Evolutionary conservation across 1,284 basidiomycete species (phyloP).

Genomic region (Taiwanofungus camphoratus): DNA sequence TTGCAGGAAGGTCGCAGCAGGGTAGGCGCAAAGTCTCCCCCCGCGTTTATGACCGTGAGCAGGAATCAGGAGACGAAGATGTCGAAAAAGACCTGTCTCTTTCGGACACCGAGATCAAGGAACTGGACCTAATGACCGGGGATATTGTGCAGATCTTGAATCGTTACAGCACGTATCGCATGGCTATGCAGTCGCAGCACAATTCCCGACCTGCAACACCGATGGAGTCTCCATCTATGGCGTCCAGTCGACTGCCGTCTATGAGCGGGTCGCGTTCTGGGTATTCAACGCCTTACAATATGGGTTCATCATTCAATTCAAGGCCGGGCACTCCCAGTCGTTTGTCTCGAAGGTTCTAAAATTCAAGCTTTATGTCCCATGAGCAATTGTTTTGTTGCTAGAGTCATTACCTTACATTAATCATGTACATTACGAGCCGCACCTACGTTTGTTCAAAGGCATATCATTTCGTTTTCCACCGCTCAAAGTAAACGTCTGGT

Average conservation of each 20-base stretch:
- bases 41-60: conserved; percentile 48
- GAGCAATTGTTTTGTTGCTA: no score
- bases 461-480: no score
- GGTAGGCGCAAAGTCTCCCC: conserved; percentile 30
- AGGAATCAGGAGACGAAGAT: conserved; percentile 59
- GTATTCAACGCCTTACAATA: conserved; percentile 44
- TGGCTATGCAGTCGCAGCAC: conserved; percentile 45
- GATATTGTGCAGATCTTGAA: conserved; percentile 71
- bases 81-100: conserved; percentile 47
- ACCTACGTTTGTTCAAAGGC: no score
- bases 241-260: conserved; percentile 29
- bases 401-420: no score
- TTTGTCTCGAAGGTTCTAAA: conserved; percentile 20
- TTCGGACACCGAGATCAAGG: conserved; percentile 60
- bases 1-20: conserved; percentile 35
- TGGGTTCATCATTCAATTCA: conserved; percentile 46
- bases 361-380: no score
- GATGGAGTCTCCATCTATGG: conserved; percentile 38
- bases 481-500: no score
- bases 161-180: conserved; percentile 56
- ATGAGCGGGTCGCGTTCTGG: conserved; percentile 24
- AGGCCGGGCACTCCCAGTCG: conserved; percentile 64
- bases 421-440: no score
- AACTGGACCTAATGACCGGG: conserved; percentile 69
- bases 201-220: conserved; percentile 66